phyloP scores from a whole-genome alignment of 2,329 filamentous ascomycete genomes.

The Fusarium keratoplasticum region DNA sequence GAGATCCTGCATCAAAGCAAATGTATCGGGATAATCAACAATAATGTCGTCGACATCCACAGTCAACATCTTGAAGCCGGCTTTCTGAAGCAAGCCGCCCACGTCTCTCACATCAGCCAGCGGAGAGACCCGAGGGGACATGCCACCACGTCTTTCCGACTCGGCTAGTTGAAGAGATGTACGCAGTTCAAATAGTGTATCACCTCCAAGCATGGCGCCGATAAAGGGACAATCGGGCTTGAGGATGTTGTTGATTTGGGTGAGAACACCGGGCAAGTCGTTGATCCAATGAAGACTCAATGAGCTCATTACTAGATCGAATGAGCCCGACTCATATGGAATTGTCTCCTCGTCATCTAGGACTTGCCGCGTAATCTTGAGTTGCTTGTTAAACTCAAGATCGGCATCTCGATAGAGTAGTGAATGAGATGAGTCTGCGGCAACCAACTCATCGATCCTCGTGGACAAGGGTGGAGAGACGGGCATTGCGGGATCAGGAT shows the following conservation, averaged over 20 bases:
- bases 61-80: conserved; percentile 95
- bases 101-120: conserved; percentile 93
- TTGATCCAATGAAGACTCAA: conserved; percentile 98
- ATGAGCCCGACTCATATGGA: conserved; percentile 80
- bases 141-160: conserved; percentile 88
- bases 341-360: conserved; percentile 80
- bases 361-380: conserved; percentile 80
- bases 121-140: conserved; percentile 90
- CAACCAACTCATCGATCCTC: conserved; percentile 79
- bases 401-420: conserved; percentile 85
- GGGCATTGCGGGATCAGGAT: conserved; percentile 67
- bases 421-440: conserved; percentile 82
- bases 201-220: conserved; percentile 95
- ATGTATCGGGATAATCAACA: conserved; percentile 91
- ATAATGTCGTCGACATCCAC: conserved; percentile 98
- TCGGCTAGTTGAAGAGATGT: conserved; percentile 94
- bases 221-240: conserved; percentile 94
- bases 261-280: conserved; percentile 86
- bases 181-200: conserved; percentile 92
- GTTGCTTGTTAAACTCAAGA: conserved; percentile 77
- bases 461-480: conserved; percentile 74
- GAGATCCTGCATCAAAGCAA: conserved; percentile 91
- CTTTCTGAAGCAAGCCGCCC: conserved; percentile 85
- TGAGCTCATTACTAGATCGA: conserved; percentile 91
- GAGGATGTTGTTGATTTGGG: conserved; percentile 86